Evolutionary conservation across 2,329 filamentous ascomycete species (phyloP).

Genomic region (Ophiostoma sp.): DNA sequence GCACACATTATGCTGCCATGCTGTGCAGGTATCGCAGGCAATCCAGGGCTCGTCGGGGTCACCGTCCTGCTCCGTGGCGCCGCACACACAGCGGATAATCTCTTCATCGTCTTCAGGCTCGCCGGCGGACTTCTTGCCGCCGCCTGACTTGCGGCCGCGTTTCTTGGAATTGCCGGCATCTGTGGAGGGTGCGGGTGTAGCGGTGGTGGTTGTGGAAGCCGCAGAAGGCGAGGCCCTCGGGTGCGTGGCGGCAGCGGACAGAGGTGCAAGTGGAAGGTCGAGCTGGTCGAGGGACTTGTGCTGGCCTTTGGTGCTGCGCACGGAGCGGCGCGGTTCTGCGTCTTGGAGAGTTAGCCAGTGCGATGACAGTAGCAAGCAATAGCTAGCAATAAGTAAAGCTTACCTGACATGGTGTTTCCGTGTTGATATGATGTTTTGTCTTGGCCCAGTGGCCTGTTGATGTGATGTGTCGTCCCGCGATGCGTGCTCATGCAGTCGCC

Average conservation of each 20-base stretch:
- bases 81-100: constrained; percentile 89
- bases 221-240: not conserved
- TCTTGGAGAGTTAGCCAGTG: constrained; percentile 35
- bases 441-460: not conserved
- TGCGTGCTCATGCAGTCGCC: not conserved
- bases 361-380: too few species aligned
- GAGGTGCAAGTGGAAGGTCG: constrained; percentile 44
- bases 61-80: constrained; percentile 77
- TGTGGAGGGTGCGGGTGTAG: not conserved
- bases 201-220: constrained; percentile 26
- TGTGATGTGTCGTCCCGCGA: not conserved
- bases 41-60: constrained; percentile 91
- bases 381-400: not conserved
- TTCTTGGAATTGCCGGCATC: constrained; percentile 45
- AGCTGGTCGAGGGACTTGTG: constrained; percentile 83
- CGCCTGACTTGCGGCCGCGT: constrained; percentile 42
- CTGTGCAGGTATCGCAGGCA: constrained; percentile 84
- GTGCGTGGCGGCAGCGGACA: not conserved
- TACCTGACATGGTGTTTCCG: constrained; percentile 24
- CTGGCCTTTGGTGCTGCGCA: constrained; percentile 93
- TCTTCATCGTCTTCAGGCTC: constrained; percentile 56
- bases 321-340: constrained; percentile 82
- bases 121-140: constrained; percentile 53
- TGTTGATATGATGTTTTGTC: not conserved
- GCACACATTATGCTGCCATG: constrained; percentile 97